Base-by-base conservation (phyloP, 805 yeast species). In the Myxozyma vanderwaltii region DNA sequence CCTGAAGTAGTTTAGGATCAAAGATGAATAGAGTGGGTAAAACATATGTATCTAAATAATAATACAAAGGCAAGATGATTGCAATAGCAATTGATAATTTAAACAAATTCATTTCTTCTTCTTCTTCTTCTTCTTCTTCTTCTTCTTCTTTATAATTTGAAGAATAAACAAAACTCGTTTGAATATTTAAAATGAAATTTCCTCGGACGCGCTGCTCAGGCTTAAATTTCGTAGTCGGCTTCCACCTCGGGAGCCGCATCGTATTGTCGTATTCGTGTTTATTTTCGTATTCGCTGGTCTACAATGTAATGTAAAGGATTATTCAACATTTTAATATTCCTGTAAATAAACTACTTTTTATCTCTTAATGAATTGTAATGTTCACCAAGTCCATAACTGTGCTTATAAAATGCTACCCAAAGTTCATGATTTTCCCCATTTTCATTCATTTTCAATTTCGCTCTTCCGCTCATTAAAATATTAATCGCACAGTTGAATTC, bases 331-430 rank as follows among this genome's bases (percentile, higher is more conserved):
- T 4, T 35, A 35, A 3, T 35, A 2, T 13, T 13, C 13, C 38
- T 35, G n/a, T 35, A n/a, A n/a, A n/a, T n/a, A n/a, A n/a, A n/a
- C 33, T 29, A 29, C 21, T 38, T 8, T 17, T 36, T 49, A 31
- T 64, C 67, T 35, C 63, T 41, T 21, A 62, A 40, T 19, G 97
- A 89, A 71, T 92, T 92, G 74, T 92, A 92, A 75, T 92, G 99
- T 74, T 91, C 98, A 27, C 99, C 99, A 24, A 92, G 79, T 0
- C 97, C 94, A 71, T 83, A 92, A 15, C 84, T 82, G 70, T 91
- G 94, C 72, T 86, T 87, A 72, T 89, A 92, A 70, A 85, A 92
- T 0, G 89, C 96, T 58, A 92, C 70, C 63, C 82, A 82, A 66
- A 92, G 75, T 66, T 77, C 77, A 2, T 68, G 65, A 1, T 71